These are phyloP conservation scores for Acanthamoeba triangularis DNA, from an alignment of 208 protist genomes.

Conservation along the genomic window DNA sequence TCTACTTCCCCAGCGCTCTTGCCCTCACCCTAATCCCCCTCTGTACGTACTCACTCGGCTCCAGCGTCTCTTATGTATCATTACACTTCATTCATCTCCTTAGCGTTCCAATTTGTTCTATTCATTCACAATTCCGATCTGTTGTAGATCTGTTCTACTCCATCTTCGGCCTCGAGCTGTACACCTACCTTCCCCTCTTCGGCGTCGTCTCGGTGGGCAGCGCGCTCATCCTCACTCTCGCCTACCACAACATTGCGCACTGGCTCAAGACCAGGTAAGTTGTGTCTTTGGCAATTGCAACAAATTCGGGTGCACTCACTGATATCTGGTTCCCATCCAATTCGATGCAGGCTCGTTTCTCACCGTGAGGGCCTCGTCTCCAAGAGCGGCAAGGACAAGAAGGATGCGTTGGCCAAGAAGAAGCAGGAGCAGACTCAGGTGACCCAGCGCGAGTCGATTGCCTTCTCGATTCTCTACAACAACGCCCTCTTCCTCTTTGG, in stretches of 20 bases:
- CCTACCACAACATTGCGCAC: conserved; percentile 66
- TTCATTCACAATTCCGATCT: background rate
- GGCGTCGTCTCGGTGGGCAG: conserved; percentile 35
- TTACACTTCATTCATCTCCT: background rate
- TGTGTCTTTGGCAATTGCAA: background rate
- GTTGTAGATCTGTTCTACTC: conserved; percentile 24
- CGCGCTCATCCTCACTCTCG: conserved; percentile 56
- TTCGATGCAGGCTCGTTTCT: background rate
- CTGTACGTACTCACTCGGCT: background rate
- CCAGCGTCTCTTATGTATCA: background rate
- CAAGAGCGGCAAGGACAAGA: conserved; percentile 49
- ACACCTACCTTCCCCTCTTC: conserved; percentile 38
- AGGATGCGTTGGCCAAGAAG: conserved; percentile 30
- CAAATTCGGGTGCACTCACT: too few relatives aligned
- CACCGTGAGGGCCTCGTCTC: conserved; percentile 50
- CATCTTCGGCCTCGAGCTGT: conserved; percentile 53
- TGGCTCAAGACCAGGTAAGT: conserved; percentile 51
- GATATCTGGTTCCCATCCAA: too few relatives aligned
- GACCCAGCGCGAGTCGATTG: conserved; percentile 35
- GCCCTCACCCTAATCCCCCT: conserved; percentile 50
- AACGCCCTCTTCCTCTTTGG: conserved; percentile 64
- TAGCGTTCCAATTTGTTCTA: background rate
- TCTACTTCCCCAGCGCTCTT: conserved; percentile 62
- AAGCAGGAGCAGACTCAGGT: conserved; percentile 48
- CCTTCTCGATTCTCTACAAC: conserved; percentile 74